Evolutionary conservation across 148 eudicot species (phyloP), one percentile per base, ranked within the genome.

Genomic region (Rhododendron ovatum): DNA sequence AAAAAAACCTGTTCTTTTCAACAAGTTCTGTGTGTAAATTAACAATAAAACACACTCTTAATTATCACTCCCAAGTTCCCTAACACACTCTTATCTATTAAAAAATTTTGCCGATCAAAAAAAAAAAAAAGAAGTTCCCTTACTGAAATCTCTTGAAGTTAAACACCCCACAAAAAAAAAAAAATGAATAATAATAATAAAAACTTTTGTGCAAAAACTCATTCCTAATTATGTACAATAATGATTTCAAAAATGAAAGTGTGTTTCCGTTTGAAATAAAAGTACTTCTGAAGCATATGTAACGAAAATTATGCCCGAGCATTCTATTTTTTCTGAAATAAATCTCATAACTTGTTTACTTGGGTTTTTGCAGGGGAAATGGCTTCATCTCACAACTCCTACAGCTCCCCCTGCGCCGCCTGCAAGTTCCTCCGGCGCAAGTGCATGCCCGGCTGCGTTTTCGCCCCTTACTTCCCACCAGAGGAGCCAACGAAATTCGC

Each of bases 401-500:
- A 94, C 98, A 94, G 90, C 87, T 81, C 93, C 0, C 98, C 98
- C 9, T 95, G 98, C 51, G 98, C 98, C 6, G 98, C 97, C 55
- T 95, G 98, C 93, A 95, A 95, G 87, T 95, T 95, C 91, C 87
- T 94, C n/a, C 86, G 98, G 55, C 78, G 98, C 28, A 95, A 94
- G 85, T 95, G 98, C 93, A 90, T 91, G 91, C 95, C 93, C 0
- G 95, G 93, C 3, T 95, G 98, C 95, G 90, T 93, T 41, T 95
- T 94, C 73, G 92, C 98, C 1, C 94, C 98, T 0, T 92, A 95
- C 82, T 95, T 95, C 88, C 98, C 98, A 3, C 95, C 98, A 0
- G 98, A 95, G 50, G 98, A 95, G 87, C 98, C 98, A 0, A 94
- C 92, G 26, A 94, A 93, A 45, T 95, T 95, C 78, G 95, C 95